These are phyloP conservation scores for Kingdonia uniflora DNA, from an alignment of 164 flowering plant genomes.

Conservation along the genomic window DNA sequence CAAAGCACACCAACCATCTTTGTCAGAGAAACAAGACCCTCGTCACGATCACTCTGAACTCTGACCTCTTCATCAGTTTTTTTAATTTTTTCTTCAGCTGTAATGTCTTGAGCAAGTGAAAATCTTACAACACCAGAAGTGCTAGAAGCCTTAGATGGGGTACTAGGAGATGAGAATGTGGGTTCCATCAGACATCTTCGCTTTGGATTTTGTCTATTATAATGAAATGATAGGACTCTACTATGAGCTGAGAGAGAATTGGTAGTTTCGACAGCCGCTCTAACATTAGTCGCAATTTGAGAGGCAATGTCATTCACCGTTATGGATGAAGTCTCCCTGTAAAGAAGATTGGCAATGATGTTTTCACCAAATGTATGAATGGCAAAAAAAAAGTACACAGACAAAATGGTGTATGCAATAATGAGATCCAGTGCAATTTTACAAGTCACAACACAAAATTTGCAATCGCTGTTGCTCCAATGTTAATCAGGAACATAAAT, in stretches of 20 bases:
- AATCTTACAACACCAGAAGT: constrained; percentile 15
- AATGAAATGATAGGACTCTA: constrained; percentile 44
- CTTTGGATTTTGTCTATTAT: constrained; percentile 70
- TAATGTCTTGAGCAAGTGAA: constrained; percentile 20
- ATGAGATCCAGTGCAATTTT: too few species aligned
- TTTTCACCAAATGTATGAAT: too few species aligned
- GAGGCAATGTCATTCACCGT: constrained; percentile 88
- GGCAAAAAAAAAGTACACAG: too few species aligned
- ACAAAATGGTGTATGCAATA: too few species aligned
- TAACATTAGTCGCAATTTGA: constrained; percentile 70
- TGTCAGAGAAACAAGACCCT: constrained; percentile 49
- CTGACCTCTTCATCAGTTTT: constrained; percentile 19
- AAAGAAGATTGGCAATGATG: constrained; percentile 9
- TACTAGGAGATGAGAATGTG: constrained; percentile 12
- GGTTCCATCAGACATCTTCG: constrained; percentile 61
- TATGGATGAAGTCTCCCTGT: constrained; percentile 86
- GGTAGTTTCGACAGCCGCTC: constrained; percentile 79
- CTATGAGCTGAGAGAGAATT: constrained; percentile 39
- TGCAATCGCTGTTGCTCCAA: too few species aligned
- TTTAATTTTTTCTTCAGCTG: constrained; percentile 24
- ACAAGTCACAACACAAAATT: too few species aligned
- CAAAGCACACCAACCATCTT: constrained; percentile 94
- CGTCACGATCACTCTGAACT: constrained; percentile 38
- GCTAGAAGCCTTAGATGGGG: constrained; percentile 18
- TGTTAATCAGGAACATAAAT: too few species aligned